Percentiles rank a stretch among this genome's conserved stretches.
These are phyloP conservation scores for Suillus discolor DNA, from an alignment of 768 basidiomycete genomes.

Conservation along the genomic window DNA sequence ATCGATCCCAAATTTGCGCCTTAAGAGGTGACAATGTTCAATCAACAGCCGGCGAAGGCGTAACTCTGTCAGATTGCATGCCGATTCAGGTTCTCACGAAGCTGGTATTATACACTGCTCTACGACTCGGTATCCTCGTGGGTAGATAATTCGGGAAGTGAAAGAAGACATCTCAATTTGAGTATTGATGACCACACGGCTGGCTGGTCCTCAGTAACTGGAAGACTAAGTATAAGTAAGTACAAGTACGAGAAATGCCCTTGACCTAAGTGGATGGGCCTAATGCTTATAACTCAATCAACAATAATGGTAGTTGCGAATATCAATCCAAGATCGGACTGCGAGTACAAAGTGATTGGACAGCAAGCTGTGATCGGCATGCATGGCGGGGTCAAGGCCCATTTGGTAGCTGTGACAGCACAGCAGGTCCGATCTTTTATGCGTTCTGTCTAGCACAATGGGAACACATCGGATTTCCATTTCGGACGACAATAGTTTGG, in stretches of 20 bases:
- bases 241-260: neutral
- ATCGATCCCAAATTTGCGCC: constrained; percentile 3
- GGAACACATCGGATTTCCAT: constrained; percentile 21
- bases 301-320: neutral
- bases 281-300: constrained; percentile 4
- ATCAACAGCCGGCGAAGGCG: neutral
- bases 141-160: neutral
- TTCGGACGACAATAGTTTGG: constrained; percentile 21
- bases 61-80: neutral
- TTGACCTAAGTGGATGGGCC: neutral
- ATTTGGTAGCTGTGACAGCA: neutral
- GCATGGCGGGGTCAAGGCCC: constrained; percentile 7
- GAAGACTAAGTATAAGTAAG: neutral
- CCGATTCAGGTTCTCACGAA: constrained; percentile 3
- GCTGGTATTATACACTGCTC: too few relatives aligned
- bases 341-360: constrained; percentile 64
- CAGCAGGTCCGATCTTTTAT: constrained; percentile 5
- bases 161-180: neutral
- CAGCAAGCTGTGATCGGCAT: constrained; percentile 23
- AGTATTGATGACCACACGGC: neutral
- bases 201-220: neutral
- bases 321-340: constrained; percentile 73
- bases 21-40: neutral
- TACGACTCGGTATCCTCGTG: neutral
- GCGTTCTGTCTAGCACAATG: constrained; percentile 22